Base-by-base conservation (phyloP, 352 stramenopile genomes). In the Phytopythium oedochilum region DNA sequence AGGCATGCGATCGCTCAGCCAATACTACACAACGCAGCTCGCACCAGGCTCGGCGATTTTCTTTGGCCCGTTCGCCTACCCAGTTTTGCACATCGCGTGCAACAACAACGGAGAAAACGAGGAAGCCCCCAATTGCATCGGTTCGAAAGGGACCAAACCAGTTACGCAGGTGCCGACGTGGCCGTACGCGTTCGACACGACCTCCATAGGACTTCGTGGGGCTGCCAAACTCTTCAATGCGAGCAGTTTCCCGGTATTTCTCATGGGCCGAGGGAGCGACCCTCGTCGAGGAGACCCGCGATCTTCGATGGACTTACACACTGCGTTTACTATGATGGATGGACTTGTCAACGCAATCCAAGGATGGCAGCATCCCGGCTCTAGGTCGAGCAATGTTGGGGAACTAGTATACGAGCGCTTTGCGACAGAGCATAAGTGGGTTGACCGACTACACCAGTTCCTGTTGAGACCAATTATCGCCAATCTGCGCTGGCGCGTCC, bases 41-140 rank as follows among this genome's bases (percentile, higher is more conserved):
- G 63, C 48, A 5, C 68, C 68, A 8, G 59, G 38, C 15, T 53
- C 55, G 2, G 53, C 39, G 6, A 53, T 63, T 17, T 60, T 45
- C 44, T 81, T 70, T 48, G 71, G 68, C 3, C 66, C 71, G 17
- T 81, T 67, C 52, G 68, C 55, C 18, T 78, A 78, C 32, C 58
- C 60, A 0, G 45, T 78, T 17, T 47, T 54, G 10, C 65, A 78
- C 17, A 58, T 76, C 17, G 61, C 31, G 36, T 54, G 29, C n/a
- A 55, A 38, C 28, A 52, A 3, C 4, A 25, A 5, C 23, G 22
- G 22, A 14, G 8, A 45, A 29, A 14, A 22, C 20, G 11, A 2
- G n/a, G 29, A 15, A 0, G 7, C 14, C 2, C 14, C 36, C 12
- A 23, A n/a, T 1, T 68, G 54, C 11, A 32, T 12, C 5, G 59